Evolutionary conservation across 2,329 filamentous ascomycete species (phyloP).

Genomic region (Penicillium sp.): DNA sequence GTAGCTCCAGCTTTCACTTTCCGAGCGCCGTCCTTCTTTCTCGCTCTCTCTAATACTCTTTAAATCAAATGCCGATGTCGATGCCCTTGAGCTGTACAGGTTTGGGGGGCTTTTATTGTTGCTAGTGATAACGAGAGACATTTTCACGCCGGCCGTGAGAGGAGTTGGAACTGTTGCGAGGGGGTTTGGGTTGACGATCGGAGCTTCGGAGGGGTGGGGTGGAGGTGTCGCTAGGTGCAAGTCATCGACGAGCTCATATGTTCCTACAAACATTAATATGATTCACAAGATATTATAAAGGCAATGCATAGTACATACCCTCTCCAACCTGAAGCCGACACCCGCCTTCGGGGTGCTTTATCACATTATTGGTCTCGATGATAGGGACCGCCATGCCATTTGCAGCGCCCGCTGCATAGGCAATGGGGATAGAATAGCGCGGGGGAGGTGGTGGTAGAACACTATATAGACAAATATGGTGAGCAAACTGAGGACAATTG

Average conservation of each 20-base stretch:
- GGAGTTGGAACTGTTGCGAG: conserved; percentile 79
- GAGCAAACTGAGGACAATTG: neutral
- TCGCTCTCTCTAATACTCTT: conserved; percentile 59
- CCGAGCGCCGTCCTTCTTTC: conserved; percentile 58
- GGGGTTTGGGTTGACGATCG: conserved; percentile 81
- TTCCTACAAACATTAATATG: conserved; percentile 53
- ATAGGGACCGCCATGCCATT: conserved; percentile 67
- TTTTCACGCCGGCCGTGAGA: conserved; percentile 77
- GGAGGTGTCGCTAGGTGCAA: conserved; percentile 89
- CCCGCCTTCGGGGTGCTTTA: conserved; percentile 76
- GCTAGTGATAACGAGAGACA: conserved; percentile 72
- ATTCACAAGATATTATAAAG: neutral
- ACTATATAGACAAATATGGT: conserved; percentile 42
- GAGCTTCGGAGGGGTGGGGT: conserved; percentile 90
- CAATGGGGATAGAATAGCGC: conserved; percentile 71
- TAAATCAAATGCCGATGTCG: conserved; percentile 42
- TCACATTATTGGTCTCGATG: conserved; percentile 89
- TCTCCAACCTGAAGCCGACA: conserved; percentile 91
- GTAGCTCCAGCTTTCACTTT: conserved; percentile 49
- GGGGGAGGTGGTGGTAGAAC: conserved; percentile 80
- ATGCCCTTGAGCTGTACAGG: conserved; percentile 52
- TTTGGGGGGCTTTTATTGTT: conserved; percentile 47
- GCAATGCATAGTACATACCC: conserved; percentile 52
- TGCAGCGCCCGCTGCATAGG: conserved; percentile 68
- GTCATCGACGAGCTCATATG: conserved; percentile 86